A percentile compares a stretch with the other conserved stretches of the same genome.
Conservation (phyloP, 257 asterid species). For the Cordia subcordata region DNA sequence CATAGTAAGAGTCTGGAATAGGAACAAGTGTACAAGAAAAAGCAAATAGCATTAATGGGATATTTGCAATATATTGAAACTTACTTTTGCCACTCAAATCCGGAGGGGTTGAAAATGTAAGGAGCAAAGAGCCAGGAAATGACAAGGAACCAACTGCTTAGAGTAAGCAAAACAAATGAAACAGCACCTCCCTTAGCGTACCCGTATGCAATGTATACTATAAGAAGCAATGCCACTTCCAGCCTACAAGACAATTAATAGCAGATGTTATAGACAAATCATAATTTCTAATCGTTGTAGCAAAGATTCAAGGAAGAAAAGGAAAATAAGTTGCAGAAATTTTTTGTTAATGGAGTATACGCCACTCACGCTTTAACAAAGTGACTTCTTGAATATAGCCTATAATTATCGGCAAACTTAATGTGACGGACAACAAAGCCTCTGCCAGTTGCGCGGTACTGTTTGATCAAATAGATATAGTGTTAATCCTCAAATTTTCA, state of each 20-base stretch:
- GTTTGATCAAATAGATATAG: not conserved
- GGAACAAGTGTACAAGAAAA: too few species aligned
- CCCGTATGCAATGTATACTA: conserved; percentile 89
- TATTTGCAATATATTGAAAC: conserved; percentile 16
- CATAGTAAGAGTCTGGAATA: not conserved
- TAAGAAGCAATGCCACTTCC: conserved; percentile 90
- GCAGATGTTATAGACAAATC: not conserved
- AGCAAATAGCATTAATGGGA: too few species aligned
- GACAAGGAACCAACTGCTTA: conserved; percentile 98
- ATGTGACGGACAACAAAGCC: conserved; percentile 96
- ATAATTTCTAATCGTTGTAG: not conserved
- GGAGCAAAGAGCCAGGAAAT: conserved; percentile 98
- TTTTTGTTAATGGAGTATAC: not conserved
- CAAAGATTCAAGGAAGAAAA: not conserved
- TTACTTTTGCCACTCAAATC: conserved; percentile 99
- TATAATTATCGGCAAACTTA: conserved; percentile 93
- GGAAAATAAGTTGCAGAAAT: conserved; percentile 1
- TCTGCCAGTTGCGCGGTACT: conserved; percentile 97
- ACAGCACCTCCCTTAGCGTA: conserved; percentile 56
- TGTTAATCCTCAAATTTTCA: not conserved
- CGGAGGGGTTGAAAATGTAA: conserved; percentile 94
- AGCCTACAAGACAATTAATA: conserved; percentile 49
- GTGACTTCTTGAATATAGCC: conserved; percentile 96
- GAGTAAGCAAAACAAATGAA: conserved; percentile 63
- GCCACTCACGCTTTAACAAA: conserved; percentile 80